Conservation (phyloP, 169 alveolate genomes). For the Plasmodium vinckei region DNA sequence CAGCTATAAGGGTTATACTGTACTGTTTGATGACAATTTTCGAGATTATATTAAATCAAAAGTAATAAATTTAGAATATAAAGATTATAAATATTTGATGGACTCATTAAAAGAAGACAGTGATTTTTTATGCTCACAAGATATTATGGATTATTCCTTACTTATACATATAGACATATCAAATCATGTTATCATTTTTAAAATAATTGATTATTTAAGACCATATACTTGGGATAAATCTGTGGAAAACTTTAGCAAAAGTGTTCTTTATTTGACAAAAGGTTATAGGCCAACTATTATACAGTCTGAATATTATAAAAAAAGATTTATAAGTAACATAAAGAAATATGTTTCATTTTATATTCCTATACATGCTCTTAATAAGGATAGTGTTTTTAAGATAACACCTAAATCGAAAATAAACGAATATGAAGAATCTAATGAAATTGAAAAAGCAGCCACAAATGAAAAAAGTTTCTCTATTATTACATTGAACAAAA, state of each 20-base stretch:
- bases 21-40: slow-evolving; percentile 71
- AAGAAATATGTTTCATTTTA: slow-evolving; percentile 59
- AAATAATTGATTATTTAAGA: slow-evolving; percentile 73
- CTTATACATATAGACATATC: slow-evolving; percentile 66
- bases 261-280: slow-evolving; percentile 70
- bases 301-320: slow-evolving; percentile 73
- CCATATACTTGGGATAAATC: slow-evolving; percentile 77
- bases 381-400: slow-evolving; percentile 54
- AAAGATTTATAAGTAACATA: slow-evolving; percentile 65
- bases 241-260: slow-evolving; percentile 71
- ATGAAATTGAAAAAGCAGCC: too few species aligned
- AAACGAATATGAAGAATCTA: too few species aligned
- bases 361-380: slow-evolving; percentile 47
- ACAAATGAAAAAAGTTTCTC: slow-evolving; percentile 16
- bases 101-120: slow-evolving; percentile 64
- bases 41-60: slow-evolving; percentile 50
- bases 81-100: slow-evolving; percentile 63
- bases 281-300: slow-evolving; percentile 74
- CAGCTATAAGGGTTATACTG: slow-evolving; percentile 21
- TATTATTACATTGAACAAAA: slow-evolving; percentile 10
- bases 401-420: background rate
- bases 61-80: slow-evolving; percentile 52
- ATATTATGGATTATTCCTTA: slow-evolving; percentile 69
- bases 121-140: slow-evolving; percentile 30
- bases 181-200: slow-evolving; percentile 49